These are phyloP conservation scores for Pyrenochaeta sp. DNA, from an alignment of 2,329 filamentous ascomycete species.

Conservation along the genomic window DNA sequence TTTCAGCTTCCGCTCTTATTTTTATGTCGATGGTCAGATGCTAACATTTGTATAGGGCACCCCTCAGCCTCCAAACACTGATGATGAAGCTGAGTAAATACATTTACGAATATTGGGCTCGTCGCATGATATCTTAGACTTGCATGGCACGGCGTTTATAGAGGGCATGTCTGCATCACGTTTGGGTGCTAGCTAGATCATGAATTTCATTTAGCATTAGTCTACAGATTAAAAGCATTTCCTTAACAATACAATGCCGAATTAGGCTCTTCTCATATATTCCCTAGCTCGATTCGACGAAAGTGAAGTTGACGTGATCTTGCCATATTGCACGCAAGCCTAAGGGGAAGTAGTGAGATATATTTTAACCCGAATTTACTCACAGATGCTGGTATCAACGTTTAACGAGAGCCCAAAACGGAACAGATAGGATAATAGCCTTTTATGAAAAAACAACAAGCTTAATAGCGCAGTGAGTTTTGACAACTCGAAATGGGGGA, in stretches of 20 bases:
- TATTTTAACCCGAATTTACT: too few species aligned
- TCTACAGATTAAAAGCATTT: conserved; percentile 22
- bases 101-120: conserved; percentile 11
- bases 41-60: conserved; percentile 47
- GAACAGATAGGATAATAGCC: too few species aligned
- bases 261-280: neutral
- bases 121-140: conserved; percentile 10
- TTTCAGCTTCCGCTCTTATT: neutral
- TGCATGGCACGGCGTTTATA: conserved; percentile 35
- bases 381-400: too few species aligned
- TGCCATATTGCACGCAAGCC: neutral
- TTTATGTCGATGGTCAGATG: neutral
- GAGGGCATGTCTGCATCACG: conserved; percentile 17
- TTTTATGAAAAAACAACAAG: too few species aligned
- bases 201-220: conserved; percentile 10
- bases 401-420: too few species aligned
- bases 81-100: conserved; percentile 50
- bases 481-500: too few species aligned
- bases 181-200: conserved; percentile 11
- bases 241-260: neutral
- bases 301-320: neutral
- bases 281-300: neutral
- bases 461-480: too few species aligned
- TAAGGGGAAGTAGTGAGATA: too few species aligned
- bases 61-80: conserved; percentile 50